Conservation (phyloP, 2,329 filamentous ascomycete genomes). For the Didymella lethalis region DNA sequence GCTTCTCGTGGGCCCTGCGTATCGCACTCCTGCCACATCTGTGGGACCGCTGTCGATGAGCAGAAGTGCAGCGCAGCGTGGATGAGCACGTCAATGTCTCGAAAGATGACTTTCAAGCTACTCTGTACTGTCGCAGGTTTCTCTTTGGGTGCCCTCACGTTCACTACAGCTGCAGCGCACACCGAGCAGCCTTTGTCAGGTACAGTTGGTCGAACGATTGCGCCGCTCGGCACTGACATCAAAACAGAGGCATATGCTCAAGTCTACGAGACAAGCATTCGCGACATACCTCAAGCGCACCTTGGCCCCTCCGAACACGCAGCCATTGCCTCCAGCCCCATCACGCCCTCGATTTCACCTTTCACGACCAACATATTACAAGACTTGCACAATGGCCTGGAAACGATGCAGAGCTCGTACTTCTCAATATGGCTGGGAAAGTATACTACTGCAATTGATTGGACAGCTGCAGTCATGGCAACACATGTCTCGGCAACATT, state of each 20-base stretch:
- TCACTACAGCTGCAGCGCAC: slow-evolving; percentile 16
- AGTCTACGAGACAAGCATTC: slow-evolving; percentile 27
- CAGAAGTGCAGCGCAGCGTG: not conserved
- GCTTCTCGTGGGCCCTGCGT: slow-evolving; percentile 3
- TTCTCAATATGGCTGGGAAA: slow-evolving; percentile 79
- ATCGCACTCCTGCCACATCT: not conserved
- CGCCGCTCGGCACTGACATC: slow-evolving; percentile 11
- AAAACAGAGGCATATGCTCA: slow-evolving; percentile 9
- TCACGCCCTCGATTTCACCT: slow-evolving; percentile 4
- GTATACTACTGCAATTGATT: slow-evolving; percentile 89
- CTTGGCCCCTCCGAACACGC: not conserved
- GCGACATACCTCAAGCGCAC: slow-evolving; percentile 20
- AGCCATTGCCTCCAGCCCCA: not conserved
- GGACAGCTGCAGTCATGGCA: slow-evolving; percentile 86
- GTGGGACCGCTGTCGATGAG: not conserved
- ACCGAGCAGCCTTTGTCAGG: slow-evolving; percentile 11
- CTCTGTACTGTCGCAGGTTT: slow-evolving; percentile 8
- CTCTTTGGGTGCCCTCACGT: slow-evolving; percentile 14
- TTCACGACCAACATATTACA: slow-evolving; percentile 35
- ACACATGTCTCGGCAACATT: slow-evolving; percentile 80
- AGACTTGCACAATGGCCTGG: slow-evolving; percentile 64
- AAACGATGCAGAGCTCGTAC: slow-evolving; percentile 78
- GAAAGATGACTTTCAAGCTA: slow-evolving; percentile 16
- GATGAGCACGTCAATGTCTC: slow-evolving; percentile 6
- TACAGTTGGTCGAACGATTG: slow-evolving; percentile 5